These are phyloP conservation scores for Stentor coeruleus DNA, from an alignment of 73 alveolate species.

Conservation along the genomic window DNA sequence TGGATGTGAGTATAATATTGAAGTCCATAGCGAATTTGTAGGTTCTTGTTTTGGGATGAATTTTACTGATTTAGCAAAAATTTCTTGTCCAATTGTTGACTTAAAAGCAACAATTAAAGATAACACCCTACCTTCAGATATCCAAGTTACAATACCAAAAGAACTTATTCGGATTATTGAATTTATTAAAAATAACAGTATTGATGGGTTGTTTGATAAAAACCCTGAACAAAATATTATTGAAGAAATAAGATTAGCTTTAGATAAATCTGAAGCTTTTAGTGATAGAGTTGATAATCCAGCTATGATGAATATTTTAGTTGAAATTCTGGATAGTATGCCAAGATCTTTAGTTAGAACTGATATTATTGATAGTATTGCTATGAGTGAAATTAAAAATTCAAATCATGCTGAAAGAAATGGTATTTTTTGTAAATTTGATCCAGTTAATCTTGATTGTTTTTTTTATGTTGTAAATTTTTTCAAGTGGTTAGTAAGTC, in stretches of 20 bases:
- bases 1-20: neutral
- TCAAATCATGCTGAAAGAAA: too few species aligned
- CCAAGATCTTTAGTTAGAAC: too few species aligned
- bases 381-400: too few species aligned
- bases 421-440: too few species aligned
- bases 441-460: too few species aligned
- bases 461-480: too few species aligned
- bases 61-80: neutral
- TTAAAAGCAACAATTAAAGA: neutral
- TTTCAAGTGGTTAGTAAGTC: too few species aligned
- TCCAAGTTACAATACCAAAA: neutral
- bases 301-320: neutral
- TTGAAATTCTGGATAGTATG: neutral
- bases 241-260: neutral
- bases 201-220: neutral
- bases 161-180: constrained; percentile 2
- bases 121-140: neutral
- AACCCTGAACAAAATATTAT: neutral
- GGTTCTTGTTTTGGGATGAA: constrained; percentile 3
- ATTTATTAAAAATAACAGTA: neutral
- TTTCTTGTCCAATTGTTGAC: neutral
- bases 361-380: too few species aligned
- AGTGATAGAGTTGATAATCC: neutral
- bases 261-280: neutral
- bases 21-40: neutral